Base-by-base conservation (phyloP, 352 stramenopile genomes). In the Globisporangium apiculatum region DNA sequence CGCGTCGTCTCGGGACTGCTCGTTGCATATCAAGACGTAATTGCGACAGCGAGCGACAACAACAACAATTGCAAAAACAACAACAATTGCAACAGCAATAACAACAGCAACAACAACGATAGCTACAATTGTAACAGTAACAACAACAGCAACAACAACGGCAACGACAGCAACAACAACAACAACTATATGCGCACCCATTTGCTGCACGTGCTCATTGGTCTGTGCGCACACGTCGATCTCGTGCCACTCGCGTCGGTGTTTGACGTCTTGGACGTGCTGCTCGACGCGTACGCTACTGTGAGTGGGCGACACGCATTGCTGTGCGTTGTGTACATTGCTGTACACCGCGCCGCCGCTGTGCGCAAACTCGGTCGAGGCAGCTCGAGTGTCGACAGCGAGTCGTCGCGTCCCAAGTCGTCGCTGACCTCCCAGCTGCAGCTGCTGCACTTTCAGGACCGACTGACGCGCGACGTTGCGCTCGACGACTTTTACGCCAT, bases 401-500 rank as follows among this genome's bases (percentile, higher is more conserved):
- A 18, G 24, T 10, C 17, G 11, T 38, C 8, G 14, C 8, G 0
- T 14, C n/a, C 5, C 15, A 55, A 7, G 15, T 31, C 24, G 40
- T 43, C 31, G 17, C n/a, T 14, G 5, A 24, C 35, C 6, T 40
- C 40, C 40, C 42, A 65, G 8, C 17, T 50, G 35, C 17, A 50
- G 31, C 31, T 78, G 18, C 42, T 62, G 37, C 46, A 67, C n/a
- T 74, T 75, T 42, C 73, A 81, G 24, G 64, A 76, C 46, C 58
- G 58, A 7, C 48, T 72, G 31, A 73, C 74, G 37, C 64, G 66
- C 55, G 60, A 71, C 8, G 63, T 86, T 24, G 51, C 51, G 1
- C 68, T 68, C n/a, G 56, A 75, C 8, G 73, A 83, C 15, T 75
- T 83, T 12, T 77, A 76, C 48, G 47, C 60, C 1, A 60, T 79